Evolutionary conservation across 345 rosid genomes (phyloP).

Genomic region (Camelina sativa): DNA sequence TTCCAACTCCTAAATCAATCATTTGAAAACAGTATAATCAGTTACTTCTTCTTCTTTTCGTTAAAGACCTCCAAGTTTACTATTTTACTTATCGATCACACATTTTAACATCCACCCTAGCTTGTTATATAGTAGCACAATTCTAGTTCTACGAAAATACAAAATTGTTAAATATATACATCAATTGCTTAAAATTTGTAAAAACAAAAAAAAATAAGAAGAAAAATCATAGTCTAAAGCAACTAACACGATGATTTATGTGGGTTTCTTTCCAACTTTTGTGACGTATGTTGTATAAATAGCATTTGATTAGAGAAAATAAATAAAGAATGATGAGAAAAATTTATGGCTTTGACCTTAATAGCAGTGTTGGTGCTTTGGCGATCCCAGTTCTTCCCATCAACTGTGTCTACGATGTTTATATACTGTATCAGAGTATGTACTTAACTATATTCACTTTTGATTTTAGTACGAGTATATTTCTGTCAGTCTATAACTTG

Average conservation of each 20-base stretch:
- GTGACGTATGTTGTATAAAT: not conserved
- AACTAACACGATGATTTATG: no score
- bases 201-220: no score
- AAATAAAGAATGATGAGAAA: constrained; percentile 22
- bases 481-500: constrained; percentile 16
- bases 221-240: no score
- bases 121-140: not conserved
- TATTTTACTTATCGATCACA: not conserved
- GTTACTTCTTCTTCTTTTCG: not conserved
- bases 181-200: no score
- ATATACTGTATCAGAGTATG: not conserved
- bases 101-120: not conserved
- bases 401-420: constrained; percentile 11
- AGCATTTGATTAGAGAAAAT: constrained; percentile 19
- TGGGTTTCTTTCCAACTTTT: not conserved
- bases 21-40: constrained; percentile 4
- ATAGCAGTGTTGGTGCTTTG: constrained; percentile 35
- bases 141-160: not conserved
- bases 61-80: not conserved
- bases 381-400: constrained; percentile 44
- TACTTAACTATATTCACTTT: not conserved
- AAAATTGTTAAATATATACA: no score
- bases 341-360: constrained; percentile 34
- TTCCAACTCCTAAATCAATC: constrained; percentile 35
- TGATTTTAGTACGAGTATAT: constrained; percentile 15